Evolutionary conservation across 331 rosid genomes (phyloP), one percentile per base, ranked within the genome.

Genomic region (Acacia concinna): DNA sequence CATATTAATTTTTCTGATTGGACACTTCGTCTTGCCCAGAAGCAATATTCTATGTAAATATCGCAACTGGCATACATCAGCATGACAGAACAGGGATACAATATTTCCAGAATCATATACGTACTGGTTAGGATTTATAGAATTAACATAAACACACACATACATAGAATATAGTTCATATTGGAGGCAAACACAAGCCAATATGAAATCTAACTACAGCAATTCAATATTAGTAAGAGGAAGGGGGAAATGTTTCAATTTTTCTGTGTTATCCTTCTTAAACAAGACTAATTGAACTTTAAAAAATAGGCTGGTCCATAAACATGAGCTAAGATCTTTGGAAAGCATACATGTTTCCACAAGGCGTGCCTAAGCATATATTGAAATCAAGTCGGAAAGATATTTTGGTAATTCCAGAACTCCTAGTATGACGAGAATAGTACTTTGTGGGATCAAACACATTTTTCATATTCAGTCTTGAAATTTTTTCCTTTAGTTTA

Each of bases 1-100:
- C 74, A 71, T 73, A 76, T 34, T 76, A 64, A 66, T 71, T 76
- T 40, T 72, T 84, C 35, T 38, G 35, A n/a, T 54, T 18, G 73
- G 44, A 64, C 43, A 18, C 64, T 70, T 54, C 40, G 63, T 30
- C 71, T 67, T 23, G 23, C 10, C 28, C 74, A 75, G 62, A 63
- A 64, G 71, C 46, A 5, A 51, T 20, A 11, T 37, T 46, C 37
- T 37, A 83, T 38, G 59, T 18, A 83, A 78, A 31, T n/a, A 27
- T 38, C 76, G 68, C 38, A 59, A 74, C 73, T 67, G 41, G 65
- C 83, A 63, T 23, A 64, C 54, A 79, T 27, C 60, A 68, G 56
- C 59, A 51, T 62, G 59, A 70, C 13, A 79, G 62, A 75, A 73
- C 64, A 37, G 51, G 64, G 21, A 73, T 51, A 43, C 75, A 40